phyloP scores from a whole-genome alignment of 2,329 filamentous ascomycete species.

The Fusarium globosum region DNA sequence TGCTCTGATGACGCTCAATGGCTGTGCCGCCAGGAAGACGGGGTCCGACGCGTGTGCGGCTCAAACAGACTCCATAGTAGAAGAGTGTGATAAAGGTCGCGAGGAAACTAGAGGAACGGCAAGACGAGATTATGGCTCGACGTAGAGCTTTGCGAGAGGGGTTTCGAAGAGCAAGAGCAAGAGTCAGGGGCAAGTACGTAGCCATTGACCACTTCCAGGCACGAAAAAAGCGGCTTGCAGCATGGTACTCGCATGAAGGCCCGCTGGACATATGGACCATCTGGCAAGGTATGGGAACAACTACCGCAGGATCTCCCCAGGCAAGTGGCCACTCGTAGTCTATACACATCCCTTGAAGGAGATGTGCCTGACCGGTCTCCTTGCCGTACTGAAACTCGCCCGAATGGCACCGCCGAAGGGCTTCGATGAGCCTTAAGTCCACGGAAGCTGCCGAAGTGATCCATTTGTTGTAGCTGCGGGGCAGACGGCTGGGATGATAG shows the following conservation, averaged over 20 bases:
- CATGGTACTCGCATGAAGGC: constrained; percentile 79
- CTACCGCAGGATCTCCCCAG: constrained; percentile 78
- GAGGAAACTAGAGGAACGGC: constrained; percentile 80
- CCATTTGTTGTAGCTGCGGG: constrained; percentile 82
- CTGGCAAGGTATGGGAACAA: constrained; percentile 82
- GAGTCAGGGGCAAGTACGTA: constrained; percentile 80
- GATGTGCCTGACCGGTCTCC: constrained; percentile 74
- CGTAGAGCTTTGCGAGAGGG: constrained; percentile 61
- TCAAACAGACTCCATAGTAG: constrained; percentile 86
- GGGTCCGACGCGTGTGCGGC: constrained; percentile 79
- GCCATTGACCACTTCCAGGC: constrained; percentile 80
- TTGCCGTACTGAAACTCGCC: constrained; percentile 77
- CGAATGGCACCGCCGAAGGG: constrained; percentile 73
- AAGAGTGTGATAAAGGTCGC: constrained; percentile 82
- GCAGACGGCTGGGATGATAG: constrained; percentile 77
- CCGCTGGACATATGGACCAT: constrained; percentile 85
- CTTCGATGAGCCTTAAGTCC: constrained; percentile 78
- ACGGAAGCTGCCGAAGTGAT: constrained; percentile 81
- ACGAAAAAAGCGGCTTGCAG: constrained; percentile 71
- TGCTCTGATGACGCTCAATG: constrained; percentile 57
- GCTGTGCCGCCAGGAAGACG: constrained; percentile 67
- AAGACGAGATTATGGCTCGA: constrained; percentile 68
- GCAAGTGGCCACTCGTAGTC: constrained; percentile 75
- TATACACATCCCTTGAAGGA: constrained; percentile 77
- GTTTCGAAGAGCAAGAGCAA: constrained; percentile 67